Conservation (phyloP, 129 eudicot species). For the Chrysanthemum makinoi region DNA sequence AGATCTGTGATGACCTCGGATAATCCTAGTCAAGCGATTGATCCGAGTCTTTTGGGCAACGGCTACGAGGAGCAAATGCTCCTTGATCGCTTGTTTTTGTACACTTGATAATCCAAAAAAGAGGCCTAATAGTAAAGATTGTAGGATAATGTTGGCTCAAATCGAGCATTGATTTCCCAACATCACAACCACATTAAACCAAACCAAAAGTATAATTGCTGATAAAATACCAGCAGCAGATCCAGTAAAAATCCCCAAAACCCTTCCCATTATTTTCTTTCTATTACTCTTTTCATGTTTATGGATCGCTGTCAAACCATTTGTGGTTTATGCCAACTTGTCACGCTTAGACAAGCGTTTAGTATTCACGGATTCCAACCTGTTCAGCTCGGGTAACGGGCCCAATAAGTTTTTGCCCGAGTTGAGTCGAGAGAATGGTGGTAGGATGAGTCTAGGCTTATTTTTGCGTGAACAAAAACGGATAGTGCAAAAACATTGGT, state of each 20-base stretch:
- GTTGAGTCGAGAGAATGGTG: conserved; percentile 45
- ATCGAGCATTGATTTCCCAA: conserved; percentile 36
- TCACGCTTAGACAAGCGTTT: conserved; percentile 50
- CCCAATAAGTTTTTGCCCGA: conserved; percentile 70
- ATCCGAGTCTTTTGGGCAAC: conserved; percentile 59
- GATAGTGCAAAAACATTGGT: conserved; percentile 33
- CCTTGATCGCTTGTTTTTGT: conserved; percentile 82
- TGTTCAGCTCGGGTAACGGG: conserved; percentile 41
- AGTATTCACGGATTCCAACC: conserved; percentile 28
- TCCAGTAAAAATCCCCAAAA: too few species aligned
- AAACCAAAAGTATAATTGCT: too few species aligned
- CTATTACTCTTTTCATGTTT: conserved; percentile 28
- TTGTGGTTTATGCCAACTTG: conserved; percentile 42
- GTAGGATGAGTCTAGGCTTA: conserved; percentile 42
- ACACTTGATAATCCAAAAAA: conserved; percentile 72
- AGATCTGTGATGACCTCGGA: conserved; percentile 13
- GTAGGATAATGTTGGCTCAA: conserved; percentile 64
- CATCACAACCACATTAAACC: too few species aligned
- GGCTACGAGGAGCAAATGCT: conserved; percentile 89
- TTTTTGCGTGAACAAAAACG: conserved; percentile 37
- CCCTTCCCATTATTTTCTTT: conserved; percentile 22
- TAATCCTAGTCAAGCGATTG: conserved; percentile 61
- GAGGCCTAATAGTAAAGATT: conserved; percentile 87
- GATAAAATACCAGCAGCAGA: too few species aligned
- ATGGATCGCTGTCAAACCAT: neutral